Evolutionary conservation across 2,329 filamentous ascomycete species (phyloP), one percentile per base, ranked within the genome.

Genomic region (Colletotrichum sojae): DNA sequence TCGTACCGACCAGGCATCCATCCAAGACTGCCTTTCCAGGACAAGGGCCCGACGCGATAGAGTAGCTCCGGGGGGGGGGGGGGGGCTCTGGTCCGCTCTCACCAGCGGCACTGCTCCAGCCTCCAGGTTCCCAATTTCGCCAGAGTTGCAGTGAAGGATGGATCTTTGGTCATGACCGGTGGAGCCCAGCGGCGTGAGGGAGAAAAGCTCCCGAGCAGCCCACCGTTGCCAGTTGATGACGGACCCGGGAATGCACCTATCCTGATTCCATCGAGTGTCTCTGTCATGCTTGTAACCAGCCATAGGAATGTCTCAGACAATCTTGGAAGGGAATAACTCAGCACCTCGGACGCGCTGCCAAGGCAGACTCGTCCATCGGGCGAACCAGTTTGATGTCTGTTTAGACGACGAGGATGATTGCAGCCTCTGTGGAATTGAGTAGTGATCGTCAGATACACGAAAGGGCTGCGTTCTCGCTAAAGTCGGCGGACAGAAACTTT

Each of bases 1-100:
- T 66, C 27, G 40, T 46, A 43, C 36, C 18, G 20, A 20, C n/a
- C 43, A 60, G 43, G 54, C 55, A 46, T 36, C 51, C 31, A 12
- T 36, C 10, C 51, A 25, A 43, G 55, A 48, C 39, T 61, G 43
- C 63, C 43, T 60, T 56, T 61, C 63, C 22, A 46, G 63, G 55
- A 45, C 25, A 69, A 54, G 40, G 66, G 62, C 10, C 54, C 45
- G 59, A 57, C 13, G 20, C 40, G 27, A 57, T 36, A 16, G 51
- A 53, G 58, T 52, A 39, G 27, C 45, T 20, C 20, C n/a, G 40
- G 27, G n/a, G n/a, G n/a, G n/a, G n/a, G n/a, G n/a, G n/a, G n/a
- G n/a, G n/a, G n/a, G 39, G 59, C 63, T 40, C 51, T 49, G 36
- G 55, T 31, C 9, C 27, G 27, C 51, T 61, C 40, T 22, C 52